A percentile compares a stretch with the other conserved stretches of the same genome.
phyloP scores from a whole-genome alignment of 2,329 filamentous ascomycete genomes.

The Sordariomycetes sp. region DNA sequence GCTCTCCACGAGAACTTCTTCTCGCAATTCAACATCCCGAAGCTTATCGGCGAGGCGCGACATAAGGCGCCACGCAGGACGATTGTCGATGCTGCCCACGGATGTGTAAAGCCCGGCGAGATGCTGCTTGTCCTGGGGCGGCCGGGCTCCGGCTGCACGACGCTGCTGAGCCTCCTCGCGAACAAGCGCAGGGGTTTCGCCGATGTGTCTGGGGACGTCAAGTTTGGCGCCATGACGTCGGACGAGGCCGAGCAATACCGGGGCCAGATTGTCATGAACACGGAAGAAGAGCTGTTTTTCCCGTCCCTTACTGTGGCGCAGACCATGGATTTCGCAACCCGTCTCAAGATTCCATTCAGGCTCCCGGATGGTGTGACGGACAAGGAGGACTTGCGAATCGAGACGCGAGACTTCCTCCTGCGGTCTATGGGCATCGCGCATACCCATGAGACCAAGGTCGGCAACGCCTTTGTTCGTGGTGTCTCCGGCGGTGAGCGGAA shows the following conservation, averaged over 20 bases:
- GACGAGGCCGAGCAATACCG: constrained; percentile 34
- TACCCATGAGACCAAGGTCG: constrained; percentile 51
- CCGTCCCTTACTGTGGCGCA: constrained; percentile 58
- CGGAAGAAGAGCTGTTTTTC: constrained; percentile 52
- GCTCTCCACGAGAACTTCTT: constrained; percentile 48
- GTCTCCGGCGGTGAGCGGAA: constrained; percentile 58
- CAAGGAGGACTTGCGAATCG: constrained; percentile 28
- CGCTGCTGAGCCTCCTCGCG: constrained; percentile 54
- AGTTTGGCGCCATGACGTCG: constrained; percentile 37
- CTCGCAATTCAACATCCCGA: constrained; percentile 42
- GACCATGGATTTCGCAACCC: constrained; percentile 57
- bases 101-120: constrained; percentile 59
- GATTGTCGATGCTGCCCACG: constrained; percentile 51
- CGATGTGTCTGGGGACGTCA: constrained; percentile 42
- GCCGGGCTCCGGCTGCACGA: constrained; percentile 58
- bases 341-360: constrained; percentile 38
- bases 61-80: constrained; percentile 46
- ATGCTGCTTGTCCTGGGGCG: constrained; percentile 59
- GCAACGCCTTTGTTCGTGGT: constrained; percentile 52
- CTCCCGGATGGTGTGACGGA: constrained; percentile 27
- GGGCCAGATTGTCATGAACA: constrained; percentile 55
- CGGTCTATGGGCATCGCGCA: constrained; percentile 44
- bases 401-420: constrained; percentile 40
- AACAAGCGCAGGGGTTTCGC: constrained; percentile 50
- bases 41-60: constrained; percentile 35